Evolutionary conservation across 805 yeast species (phyloP).

Genomic region (Myxozyma melibiosi): DNA sequence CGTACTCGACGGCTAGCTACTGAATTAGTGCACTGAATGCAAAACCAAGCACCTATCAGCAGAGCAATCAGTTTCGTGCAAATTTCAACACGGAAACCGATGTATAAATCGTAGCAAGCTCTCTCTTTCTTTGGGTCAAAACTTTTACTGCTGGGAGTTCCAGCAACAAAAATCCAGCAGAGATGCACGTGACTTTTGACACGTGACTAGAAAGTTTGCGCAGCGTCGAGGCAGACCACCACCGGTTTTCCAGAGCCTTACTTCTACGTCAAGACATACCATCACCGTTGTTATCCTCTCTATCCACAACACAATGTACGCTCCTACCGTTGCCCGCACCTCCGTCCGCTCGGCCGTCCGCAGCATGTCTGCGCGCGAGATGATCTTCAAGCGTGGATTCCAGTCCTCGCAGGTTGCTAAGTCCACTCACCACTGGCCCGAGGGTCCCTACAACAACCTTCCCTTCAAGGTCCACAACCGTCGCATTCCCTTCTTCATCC

Average conservation of each 20-base stretch:
- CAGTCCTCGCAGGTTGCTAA: constrained; percentile 45
- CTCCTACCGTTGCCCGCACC: constrained; percentile 24
- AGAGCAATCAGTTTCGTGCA: too few species aligned
- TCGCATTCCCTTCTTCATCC: constrained; percentile 47
- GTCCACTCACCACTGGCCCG: constrained; percentile 57
- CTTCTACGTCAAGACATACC: background rate
- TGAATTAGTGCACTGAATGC: too few species aligned
- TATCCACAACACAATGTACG: constrained; percentile 14
- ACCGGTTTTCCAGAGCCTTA: background rate
- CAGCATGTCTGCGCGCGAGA: constrained; percentile 10
- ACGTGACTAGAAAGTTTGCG: background rate
- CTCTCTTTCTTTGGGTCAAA: background rate
- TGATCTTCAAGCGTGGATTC: constrained; percentile 40
- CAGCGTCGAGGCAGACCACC: background rate
- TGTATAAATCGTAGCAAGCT: background rate
- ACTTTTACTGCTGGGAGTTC: constrained; percentile 7
- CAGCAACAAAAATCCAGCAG: too few species aligned
- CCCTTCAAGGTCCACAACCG: constrained; percentile 95
- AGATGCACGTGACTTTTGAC: background rate
- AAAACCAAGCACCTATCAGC: too few species aligned
- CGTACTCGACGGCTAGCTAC: too few species aligned
- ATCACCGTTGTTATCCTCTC: background rate
- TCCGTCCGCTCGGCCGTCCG: constrained; percentile 19
- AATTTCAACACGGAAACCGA: too few species aligned
- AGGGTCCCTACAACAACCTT: constrained; percentile 86